A percentile compares a stretch with the other conserved stretches of the same genome.
These are phyloP conservation scores for Calocybe cyanea DNA, from an alignment of 768 basidiomycete species.

Conservation along the genomic window DNA sequence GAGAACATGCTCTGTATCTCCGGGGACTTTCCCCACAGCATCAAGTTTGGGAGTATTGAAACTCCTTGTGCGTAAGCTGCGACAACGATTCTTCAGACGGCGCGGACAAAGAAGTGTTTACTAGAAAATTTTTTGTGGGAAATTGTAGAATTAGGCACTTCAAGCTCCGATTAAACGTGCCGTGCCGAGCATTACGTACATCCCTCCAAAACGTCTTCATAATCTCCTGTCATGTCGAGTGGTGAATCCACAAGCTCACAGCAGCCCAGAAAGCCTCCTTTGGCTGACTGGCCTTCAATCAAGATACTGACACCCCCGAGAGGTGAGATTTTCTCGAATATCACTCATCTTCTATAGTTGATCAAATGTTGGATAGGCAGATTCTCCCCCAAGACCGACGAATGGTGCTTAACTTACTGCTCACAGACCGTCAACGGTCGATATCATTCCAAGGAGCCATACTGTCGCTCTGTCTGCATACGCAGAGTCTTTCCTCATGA, in stretches of 20 bases:
- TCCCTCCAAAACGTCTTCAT: not conserved
- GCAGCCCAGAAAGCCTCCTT: constrained; percentile 32
- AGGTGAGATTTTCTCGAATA: constrained; percentile 26
- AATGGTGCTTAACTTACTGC: constrained; percentile 63
- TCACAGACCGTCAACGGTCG: constrained; percentile 55
- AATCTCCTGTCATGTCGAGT: constrained; percentile 3
- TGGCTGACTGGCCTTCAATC: constrained; percentile 48
- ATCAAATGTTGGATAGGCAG: constrained; percentile 33
- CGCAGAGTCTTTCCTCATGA: constrained; percentile 68
- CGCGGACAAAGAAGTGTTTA: constrained; percentile 26
- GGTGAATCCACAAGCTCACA: constrained; percentile 12
- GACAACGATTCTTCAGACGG: constrained; percentile 82
- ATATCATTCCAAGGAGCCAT: constrained; percentile 44
- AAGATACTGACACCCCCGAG: constrained; percentile 52
- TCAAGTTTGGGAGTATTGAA: constrained; percentile 37
- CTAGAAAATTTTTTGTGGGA: constrained; percentile 20
- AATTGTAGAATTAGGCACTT: constrained; percentile 15
- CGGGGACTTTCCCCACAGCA: constrained; percentile 95
- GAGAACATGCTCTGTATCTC: constrained; percentile 73
- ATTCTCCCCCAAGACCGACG: constrained; percentile 57
- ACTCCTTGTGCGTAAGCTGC: constrained; percentile 75
- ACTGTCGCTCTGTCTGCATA: constrained; percentile 57
- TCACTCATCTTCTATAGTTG: not conserved
- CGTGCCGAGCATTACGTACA: constrained; percentile 13
- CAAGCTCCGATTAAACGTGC: constrained; percentile 20